Percentiles rank a stretch among this genome's conserved stretches.
Evolutionary conservation across 140 eudicot species (phyloP).

Genomic region (Flaveria floridana): DNA sequence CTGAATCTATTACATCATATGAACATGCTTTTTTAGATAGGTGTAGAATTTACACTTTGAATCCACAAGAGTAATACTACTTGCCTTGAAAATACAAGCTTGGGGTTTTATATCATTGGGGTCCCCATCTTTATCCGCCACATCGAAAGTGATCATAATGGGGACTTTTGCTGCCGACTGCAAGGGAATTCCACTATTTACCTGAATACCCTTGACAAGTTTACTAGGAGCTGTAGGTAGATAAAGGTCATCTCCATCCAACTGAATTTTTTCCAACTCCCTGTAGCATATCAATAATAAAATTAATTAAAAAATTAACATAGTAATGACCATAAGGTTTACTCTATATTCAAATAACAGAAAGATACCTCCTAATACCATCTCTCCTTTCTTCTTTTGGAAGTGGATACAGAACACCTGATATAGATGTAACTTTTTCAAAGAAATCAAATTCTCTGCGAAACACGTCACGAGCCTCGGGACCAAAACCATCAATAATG

Average conservation of each 20-base stretch:
- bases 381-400: constrained; percentile 98
- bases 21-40: neutral
- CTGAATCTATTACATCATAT: neutral
- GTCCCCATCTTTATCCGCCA: constrained; percentile 78
- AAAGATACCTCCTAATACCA: constrained; percentile 78
- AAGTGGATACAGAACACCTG: constrained; percentile 86
- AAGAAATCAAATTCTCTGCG: constrained; percentile 94
- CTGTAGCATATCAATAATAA: constrained; percentile 39
- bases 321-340: neutral
- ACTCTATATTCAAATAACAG: neutral
- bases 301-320: neutral
- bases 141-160: constrained; percentile 96
- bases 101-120: constrained; percentile 73
- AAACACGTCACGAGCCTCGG: constrained; percentile 78
- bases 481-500: constrained; percentile 76
- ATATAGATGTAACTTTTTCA: constrained; percentile 93
- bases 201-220: constrained; percentile 90
- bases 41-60: neutral
- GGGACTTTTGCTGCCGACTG: constrained; percentile 99
- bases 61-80: neutral
- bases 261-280: constrained; percentile 83
- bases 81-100: constrained; percentile 97
- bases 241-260: constrained; percentile 85
- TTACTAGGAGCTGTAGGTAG: constrained; percentile 93
- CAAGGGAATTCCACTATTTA: constrained; percentile 95